Conservation (phyloP, 164 flowering plant species). For the Vitis labrusca region DNA sequence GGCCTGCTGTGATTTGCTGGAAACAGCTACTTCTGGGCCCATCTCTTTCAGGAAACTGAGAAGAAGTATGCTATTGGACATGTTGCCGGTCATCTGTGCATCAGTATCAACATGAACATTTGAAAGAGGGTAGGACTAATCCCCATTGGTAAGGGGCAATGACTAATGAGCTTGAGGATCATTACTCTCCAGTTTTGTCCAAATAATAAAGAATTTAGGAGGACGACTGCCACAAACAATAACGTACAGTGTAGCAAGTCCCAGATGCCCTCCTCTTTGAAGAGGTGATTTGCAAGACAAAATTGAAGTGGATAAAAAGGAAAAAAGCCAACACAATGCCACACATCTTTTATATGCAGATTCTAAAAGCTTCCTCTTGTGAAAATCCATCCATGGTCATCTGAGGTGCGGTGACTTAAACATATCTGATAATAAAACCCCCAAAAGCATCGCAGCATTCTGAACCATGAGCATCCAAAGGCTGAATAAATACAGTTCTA, state of each 20-base stretch:
- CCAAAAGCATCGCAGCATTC: background rate
- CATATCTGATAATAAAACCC: background rate
- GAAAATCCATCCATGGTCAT: background rate
- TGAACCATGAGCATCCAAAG: too few species aligned
- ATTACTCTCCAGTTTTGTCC: background rate
- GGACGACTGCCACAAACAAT: background rate
- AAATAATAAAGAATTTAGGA: background rate
- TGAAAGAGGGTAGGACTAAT: background rate
- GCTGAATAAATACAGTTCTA: constrained; percentile 11
- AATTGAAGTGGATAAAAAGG: background rate
- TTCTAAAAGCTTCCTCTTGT: background rate
- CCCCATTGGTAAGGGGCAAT: background rate
- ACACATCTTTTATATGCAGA: background rate
- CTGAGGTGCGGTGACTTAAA: background rate
- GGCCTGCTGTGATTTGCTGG: too few species aligned
- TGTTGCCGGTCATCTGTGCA: background rate
- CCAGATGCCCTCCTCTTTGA: background rate
- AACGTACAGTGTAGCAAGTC: background rate
- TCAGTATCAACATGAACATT: background rate
- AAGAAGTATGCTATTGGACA: background rate
- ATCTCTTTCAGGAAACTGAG: background rate
- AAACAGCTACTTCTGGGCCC: background rate
- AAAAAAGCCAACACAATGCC: background rate
- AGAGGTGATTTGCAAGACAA: background rate
- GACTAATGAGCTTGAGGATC: background rate